Evolutionary conservation across 306 rosid species (phyloP).

Genomic region (Sesbania bispinosa): DNA sequence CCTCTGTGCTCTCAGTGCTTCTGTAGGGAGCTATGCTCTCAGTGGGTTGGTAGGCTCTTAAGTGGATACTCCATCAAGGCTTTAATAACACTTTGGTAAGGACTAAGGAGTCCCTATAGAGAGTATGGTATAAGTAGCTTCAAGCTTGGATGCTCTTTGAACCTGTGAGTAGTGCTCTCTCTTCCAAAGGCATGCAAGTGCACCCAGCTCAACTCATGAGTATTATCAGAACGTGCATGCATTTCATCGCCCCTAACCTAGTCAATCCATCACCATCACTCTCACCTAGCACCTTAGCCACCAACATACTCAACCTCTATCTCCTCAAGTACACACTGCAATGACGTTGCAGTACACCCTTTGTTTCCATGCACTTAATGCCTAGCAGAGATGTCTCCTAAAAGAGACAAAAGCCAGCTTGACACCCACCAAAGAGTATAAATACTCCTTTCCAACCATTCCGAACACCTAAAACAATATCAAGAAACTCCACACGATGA

Average conservation of each 20-base stretch:
- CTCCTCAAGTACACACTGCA: background rate
- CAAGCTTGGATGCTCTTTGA: background rate
- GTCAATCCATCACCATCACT: background rate
- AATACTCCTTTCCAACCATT: background rate
- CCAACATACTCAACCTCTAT: background rate
- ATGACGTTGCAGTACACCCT: background rate
- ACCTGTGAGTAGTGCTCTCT: background rate
- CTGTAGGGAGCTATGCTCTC: background rate
- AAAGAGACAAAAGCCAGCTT: background rate
- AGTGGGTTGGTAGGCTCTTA: background rate
- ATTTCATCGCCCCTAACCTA: background rate
- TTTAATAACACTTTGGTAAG: background rate
- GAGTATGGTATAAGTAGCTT: background rate
- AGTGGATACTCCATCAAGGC: background rate
- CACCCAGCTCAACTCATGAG: background rate
- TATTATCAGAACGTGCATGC: background rate
- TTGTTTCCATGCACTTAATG: background rate
- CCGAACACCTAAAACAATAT: background rate
- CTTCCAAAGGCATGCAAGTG: background rate
- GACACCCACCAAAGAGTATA: background rate
- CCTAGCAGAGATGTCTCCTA: background rate
- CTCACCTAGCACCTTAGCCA: background rate
- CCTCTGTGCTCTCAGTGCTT: background rate
- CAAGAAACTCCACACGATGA: background rate
- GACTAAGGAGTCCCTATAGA: background rate